Conservation (phyloP, 1,284 basidiomycete genomes). For the Amylostereum areolatum region DNA sequence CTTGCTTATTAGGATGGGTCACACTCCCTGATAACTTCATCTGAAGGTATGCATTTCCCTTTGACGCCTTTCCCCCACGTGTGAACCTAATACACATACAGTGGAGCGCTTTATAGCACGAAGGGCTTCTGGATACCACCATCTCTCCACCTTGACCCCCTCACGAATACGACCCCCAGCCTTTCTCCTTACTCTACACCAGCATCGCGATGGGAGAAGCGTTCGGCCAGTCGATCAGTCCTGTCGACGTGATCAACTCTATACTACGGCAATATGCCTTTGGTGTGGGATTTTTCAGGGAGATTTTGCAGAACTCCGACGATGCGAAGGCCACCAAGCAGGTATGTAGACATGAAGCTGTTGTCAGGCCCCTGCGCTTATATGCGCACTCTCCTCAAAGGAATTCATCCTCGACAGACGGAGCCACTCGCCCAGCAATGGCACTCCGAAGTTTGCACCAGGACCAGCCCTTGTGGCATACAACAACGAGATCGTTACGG, state of each 20-base stretch:
- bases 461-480: slow-evolving; percentile 42
- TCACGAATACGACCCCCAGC: no score
- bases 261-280: slow-evolving; percentile 39
- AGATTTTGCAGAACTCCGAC: slow-evolving; percentile 44
- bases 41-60: no score
- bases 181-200: no score
- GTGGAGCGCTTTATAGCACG: no score
- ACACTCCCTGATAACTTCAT: no score
- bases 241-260: slow-evolving; percentile 20
- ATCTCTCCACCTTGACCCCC: no score
- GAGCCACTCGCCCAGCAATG: slow-evolving; percentile 20
- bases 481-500: slow-evolving; percentile 36
- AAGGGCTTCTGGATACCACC: no score
- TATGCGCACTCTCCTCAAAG: slow-evolving; percentile 19
- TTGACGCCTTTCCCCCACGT: no score
- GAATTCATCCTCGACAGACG: slow-evolving; percentile 36
- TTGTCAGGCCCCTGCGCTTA: no score
- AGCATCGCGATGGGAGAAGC: no score
- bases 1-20: no score
- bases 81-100: no score
- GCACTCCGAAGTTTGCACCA: slow-evolving; percentile 26
- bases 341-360: slow-evolving; percentile 9
- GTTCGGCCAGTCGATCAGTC: slow-evolving; percentile 14
- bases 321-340: slow-evolving; percentile 29
- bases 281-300: slow-evolving; percentile 35